Evolutionary conservation across 2,329 filamentous ascomycete genomes (phyloP).

Genomic region (Aureobasidium sp.): DNA sequence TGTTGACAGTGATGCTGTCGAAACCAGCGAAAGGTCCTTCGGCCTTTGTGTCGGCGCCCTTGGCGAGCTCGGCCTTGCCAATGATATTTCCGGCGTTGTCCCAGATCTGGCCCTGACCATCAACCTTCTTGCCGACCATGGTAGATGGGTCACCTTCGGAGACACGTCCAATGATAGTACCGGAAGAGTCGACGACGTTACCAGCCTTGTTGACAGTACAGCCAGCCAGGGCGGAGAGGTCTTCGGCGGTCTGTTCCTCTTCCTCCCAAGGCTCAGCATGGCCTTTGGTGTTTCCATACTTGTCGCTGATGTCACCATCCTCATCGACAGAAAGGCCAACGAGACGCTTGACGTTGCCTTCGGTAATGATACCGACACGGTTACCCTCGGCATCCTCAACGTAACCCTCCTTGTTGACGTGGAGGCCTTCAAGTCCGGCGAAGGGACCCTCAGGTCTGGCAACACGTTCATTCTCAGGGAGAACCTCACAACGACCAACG

Average conservation of each 20-base stretch:
- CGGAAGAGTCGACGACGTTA: constrained; percentile 51
- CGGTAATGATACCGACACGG: constrained; percentile 61
- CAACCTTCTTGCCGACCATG: constrained; percentile 53
- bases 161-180: constrained; percentile 50
- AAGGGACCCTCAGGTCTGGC: constrained; percentile 57
- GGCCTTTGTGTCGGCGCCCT: constrained; percentile 39
- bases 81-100: constrained; percentile 54
- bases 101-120: constrained; percentile 55
- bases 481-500: constrained; percentile 48
- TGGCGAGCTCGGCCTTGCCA: constrained; percentile 48
- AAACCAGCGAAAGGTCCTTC: constrained; percentile 54
- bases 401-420: constrained; percentile 60
- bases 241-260: constrained; percentile 39
- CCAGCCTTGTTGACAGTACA: constrained; percentile 56
- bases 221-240: constrained; percentile 52
- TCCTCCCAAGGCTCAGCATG: constrained; percentile 49
- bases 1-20: constrained; percentile 46
- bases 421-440: constrained; percentile 55
- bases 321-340: constrained; percentile 68
- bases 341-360: constrained; percentile 63
- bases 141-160: constrained; percentile 47
- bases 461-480: constrained; percentile 48
- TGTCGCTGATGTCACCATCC: constrained; percentile 74
- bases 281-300: constrained; percentile 56
- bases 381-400: constrained; percentile 72